A percentile compares a stretch with the other conserved stretches of the same genome.
Conservation (phyloP, 1,284 basidiomycete species). For the Sporisorium reilianum region DNA sequence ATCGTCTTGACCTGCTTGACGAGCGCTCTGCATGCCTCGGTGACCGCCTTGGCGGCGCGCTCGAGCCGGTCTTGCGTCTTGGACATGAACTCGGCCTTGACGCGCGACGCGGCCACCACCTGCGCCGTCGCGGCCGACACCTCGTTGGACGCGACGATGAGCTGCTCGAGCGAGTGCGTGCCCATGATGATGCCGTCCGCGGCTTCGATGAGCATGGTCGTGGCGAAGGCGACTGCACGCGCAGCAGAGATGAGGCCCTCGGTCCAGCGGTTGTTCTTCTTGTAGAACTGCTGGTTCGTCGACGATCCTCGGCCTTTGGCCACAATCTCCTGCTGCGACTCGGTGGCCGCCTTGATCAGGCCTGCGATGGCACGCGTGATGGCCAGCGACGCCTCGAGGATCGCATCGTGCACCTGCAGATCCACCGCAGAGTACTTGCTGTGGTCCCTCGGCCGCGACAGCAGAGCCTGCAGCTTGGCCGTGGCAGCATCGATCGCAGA, state of each 20-base stretch:
- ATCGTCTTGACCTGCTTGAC: conserved; percentile 97
- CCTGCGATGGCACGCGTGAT: conserved; percentile 95
- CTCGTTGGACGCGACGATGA: conserved; percentile 99
- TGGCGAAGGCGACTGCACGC: conserved; percentile 96
- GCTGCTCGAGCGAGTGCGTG: conserved; percentile 95
- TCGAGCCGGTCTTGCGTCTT: conserved; percentile 97
- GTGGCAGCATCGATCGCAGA: conserved; percentile 94
- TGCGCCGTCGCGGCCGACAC: conserved; percentile 97
- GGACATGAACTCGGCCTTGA: conserved; percentile 98
- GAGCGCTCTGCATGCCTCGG: conserved; percentile 96
- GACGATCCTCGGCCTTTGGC: conserved; percentile 91
- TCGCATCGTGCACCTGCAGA: conserved; percentile 97
- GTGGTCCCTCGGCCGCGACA: conserved; percentile 86
- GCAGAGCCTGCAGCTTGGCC: conserved; percentile 86
- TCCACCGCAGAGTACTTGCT: conserved; percentile 88
- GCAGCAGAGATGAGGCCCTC: conserved; percentile 98
- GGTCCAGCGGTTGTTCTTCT: conserved; percentile 99
- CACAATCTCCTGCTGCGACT: conserved; percentile 98
- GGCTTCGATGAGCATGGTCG: conserved; percentile 94
- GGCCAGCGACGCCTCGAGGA: conserved; percentile 89
- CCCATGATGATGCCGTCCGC: conserved; percentile 97
- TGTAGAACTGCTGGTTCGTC: conserved; percentile 95
- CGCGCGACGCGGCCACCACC: conserved; percentile 95
- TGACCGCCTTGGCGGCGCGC: conserved; percentile 95
- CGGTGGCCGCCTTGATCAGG: conserved; percentile 94